Conservation (phyloP, 2,329 filamentous ascomycete species). For the Cladosporium austrohemisphaericum region DNA sequence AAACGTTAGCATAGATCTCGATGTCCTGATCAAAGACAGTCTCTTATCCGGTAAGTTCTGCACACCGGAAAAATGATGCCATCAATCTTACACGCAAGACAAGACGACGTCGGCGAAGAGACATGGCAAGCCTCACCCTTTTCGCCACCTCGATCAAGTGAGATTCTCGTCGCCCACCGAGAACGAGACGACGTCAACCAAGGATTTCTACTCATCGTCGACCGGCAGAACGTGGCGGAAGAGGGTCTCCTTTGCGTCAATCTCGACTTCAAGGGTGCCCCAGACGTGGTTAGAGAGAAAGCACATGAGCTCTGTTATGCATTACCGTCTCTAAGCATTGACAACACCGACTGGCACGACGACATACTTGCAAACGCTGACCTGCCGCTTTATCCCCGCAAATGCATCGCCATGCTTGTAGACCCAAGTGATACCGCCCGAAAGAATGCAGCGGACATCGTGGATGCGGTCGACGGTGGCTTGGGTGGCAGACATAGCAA, state of each 20-base stretch:
- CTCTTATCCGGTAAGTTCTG: not conserved
- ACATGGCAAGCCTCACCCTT: not conserved
- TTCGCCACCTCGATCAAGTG: not conserved
- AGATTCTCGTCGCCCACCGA: not conserved
- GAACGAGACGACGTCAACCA: not conserved
- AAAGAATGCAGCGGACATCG: not conserved
- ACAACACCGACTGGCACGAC: not conserved
- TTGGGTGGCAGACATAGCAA: not conserved
- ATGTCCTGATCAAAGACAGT: not conserved
- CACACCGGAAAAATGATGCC: not conserved
- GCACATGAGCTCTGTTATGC: not conserved
- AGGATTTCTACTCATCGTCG: not conserved
- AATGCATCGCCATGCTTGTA: not conserved
- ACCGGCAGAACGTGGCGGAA: not conserved
- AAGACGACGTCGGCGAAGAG: not conserved
- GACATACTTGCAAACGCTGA: not conserved
- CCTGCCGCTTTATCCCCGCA: not conserved
- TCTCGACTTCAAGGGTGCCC: not conserved
- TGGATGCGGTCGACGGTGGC: not conserved
- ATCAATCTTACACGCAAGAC: not conserved
- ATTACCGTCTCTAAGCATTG: not conserved
- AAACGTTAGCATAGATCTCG: not conserved
- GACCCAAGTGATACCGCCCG: not conserved
- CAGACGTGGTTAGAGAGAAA: not conserved
- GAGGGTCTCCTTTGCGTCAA: not conserved